Conservation (phyloP, 495 filamentous ascomycete genomes). For the Jackrogersella multiformis region DNA sequence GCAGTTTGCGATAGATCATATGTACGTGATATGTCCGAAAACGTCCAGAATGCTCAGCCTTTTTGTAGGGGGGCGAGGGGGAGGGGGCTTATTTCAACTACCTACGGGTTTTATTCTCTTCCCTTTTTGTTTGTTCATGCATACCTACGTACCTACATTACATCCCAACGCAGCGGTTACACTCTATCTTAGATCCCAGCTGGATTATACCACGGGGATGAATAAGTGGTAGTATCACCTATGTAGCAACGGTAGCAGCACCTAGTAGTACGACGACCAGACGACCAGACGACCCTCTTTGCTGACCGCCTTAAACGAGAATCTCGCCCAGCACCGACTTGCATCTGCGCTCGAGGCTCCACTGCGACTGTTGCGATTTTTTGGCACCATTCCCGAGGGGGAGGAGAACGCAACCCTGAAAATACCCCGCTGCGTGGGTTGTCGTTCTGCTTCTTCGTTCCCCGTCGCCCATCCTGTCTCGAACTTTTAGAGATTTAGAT, state of each 20-base stretch:
- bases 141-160: too few species aligned
- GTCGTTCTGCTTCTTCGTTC: constrained; percentile 1
- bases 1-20: not conserved
- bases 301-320: not conserved
- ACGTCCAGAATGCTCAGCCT: not conserved
- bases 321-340: not conserved
- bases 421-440: constrained; percentile 12
- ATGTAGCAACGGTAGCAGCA: too few species aligned
- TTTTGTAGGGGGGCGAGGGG: too few species aligned
- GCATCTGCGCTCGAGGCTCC: constrained; percentile 14
- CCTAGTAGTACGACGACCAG: too few species aligned
- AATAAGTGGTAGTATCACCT: too few species aligned
- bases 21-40: constrained; percentile 6
- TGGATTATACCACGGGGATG: too few species aligned
- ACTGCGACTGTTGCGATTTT: not conserved
- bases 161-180: too few species aligned
- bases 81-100: too few species aligned
- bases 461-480: not conserved
- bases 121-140: too few species aligned
- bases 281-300: not conserved
- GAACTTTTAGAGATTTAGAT: not conserved
- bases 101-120: too few species aligned
- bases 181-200: too few species aligned
- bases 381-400: constrained; percentile 8
- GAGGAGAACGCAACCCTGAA: constrained; percentile 13